Base-by-base conservation (phyloP, 106 monocot species). In the Dendrobium chrysotoxum region DNA sequence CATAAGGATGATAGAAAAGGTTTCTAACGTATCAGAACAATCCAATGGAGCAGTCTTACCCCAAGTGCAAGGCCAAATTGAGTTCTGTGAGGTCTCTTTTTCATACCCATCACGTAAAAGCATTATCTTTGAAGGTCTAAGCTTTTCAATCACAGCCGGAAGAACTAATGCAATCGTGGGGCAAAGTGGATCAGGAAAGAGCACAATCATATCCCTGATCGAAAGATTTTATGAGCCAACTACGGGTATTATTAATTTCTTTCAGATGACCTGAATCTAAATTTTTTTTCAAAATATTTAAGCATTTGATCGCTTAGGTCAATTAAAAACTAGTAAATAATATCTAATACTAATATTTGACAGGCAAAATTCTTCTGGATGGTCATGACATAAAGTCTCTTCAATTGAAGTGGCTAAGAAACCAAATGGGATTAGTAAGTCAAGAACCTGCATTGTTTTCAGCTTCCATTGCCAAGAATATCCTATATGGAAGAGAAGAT, bases 391-490 rank as follows among this genome's bases (percentile, higher is more conserved):
- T 82, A 25, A 4, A 54, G 38, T 76, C 41, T 8, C 53, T 82
- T 41, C 58, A 82, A 20, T 7, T 82, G 16, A 61, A 23, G 28
- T 82, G 82, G 82, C 40, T 82, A 42, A 82, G 82, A 28, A 35
- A 82, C 40, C 82, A 82, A 17, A 82, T 82, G 77, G 82, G 82
- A 21, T 67, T 82, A 17, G 82, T 82, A 44, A 82, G 76, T 42
- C 82, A 82, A 75, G 82, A 82, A 67, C 82, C 76, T 0, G 28
- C 28, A 31, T 65, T 81, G 21, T 81, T 81, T 35, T 35, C 81
- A 16, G 57, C 75, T 40, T 75, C 55, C 55, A 81, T 81, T 41
- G 40, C 75, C 42, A 57, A 54, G 57, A 81, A 75, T 40, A 81
- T 81, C 40, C 75, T n/a, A 40, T 81, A 81, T 41, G 74, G 81